Conservation (phyloP, 129 eudicot genomes). For the Saussurea involucrata region DNA sequence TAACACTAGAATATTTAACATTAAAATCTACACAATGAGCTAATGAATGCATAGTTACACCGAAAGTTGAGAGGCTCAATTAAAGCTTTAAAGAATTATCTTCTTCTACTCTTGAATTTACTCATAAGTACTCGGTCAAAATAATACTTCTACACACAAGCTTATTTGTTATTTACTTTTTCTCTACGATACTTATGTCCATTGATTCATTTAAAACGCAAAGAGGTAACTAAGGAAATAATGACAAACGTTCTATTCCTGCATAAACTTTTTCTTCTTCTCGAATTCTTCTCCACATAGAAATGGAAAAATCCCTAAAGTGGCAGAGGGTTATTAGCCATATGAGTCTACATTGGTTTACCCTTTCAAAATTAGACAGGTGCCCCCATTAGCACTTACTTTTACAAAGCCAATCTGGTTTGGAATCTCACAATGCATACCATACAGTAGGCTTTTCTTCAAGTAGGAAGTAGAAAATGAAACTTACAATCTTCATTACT, state of each 20-base stretch:
- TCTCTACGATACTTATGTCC: background rate
- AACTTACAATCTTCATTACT: background rate
- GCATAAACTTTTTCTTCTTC: background rate
- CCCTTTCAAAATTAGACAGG: background rate
- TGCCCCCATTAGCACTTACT: background rate
- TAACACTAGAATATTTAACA: background rate
- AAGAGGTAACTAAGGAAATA: background rate
- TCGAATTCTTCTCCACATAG: background rate
- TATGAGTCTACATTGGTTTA: background rate
- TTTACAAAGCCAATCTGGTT: background rate
- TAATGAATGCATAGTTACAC: background rate
- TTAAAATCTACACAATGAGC: background rate
- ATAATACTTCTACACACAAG: background rate
- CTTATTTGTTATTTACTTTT: background rate
- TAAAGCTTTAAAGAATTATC: background rate
- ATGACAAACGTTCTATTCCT: background rate
- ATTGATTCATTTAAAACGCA: background rate
- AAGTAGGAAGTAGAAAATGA: background rate
- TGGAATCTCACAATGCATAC: background rate
- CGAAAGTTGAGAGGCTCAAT: background rate
- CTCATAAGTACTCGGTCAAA: background rate
- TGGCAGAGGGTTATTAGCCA: background rate
- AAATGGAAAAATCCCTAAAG: background rate
- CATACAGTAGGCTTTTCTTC: background rate
- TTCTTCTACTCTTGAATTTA: slow-evolving; percentile 1